Percentiles rank a stretch among this genome's conserved stretches.
Conservation (phyloP, 192 early-diverging fungal genomes). For the Coemansia interrupta region DNA sequence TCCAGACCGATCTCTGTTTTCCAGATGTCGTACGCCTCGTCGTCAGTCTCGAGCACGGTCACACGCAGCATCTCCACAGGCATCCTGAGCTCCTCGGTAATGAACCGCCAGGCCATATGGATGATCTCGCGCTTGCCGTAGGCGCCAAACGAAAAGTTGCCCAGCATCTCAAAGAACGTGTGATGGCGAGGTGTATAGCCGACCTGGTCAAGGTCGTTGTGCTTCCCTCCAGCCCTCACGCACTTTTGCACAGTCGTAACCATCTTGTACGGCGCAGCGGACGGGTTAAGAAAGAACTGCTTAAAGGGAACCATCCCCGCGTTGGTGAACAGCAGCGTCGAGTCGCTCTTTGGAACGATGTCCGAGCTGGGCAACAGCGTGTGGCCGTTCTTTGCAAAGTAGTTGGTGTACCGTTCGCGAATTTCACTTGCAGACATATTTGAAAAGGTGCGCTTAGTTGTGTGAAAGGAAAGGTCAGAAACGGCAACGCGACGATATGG, state of each 20-base stretch:
- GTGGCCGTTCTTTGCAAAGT: conserved; percentile 71
- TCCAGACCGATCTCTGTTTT: conserved; percentile 83
- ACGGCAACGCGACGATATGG: too few relatives aligned
- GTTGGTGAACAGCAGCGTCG: conserved; percentile 92
- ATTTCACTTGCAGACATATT: conserved; percentile 62
- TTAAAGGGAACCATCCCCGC: conserved; percentile 98
- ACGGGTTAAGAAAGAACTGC: conserved; percentile 84
- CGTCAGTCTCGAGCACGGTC: conserved; percentile 85
- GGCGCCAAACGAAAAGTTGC: conserved; percentile 99
- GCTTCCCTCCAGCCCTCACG: conserved; percentile 96
- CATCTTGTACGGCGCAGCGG: conserved; percentile 79
- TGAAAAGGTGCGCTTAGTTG: conserved; percentile 8
- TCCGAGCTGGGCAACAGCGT: conserved; percentile 71
- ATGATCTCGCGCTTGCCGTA: conserved; percentile 95
- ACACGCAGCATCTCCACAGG: conserved; percentile 84
- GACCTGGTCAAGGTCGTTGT: conserved; percentile 98
- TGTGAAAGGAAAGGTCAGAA: too few relatives aligned
- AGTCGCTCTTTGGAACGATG: conserved; percentile 90
- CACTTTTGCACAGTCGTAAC: conserved; percentile 96
- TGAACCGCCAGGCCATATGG: conserved; percentile 82
- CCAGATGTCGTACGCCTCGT: conserved; percentile 70
- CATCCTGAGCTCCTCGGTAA: conserved; percentile 78
- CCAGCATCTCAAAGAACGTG: conserved; percentile 99
- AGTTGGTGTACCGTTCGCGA: conserved; percentile 82
- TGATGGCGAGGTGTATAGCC: conserved; percentile 96